Base-by-base conservation (phyloP, 768 basidiomycete species). In the Boletus rubropictus region DNA sequence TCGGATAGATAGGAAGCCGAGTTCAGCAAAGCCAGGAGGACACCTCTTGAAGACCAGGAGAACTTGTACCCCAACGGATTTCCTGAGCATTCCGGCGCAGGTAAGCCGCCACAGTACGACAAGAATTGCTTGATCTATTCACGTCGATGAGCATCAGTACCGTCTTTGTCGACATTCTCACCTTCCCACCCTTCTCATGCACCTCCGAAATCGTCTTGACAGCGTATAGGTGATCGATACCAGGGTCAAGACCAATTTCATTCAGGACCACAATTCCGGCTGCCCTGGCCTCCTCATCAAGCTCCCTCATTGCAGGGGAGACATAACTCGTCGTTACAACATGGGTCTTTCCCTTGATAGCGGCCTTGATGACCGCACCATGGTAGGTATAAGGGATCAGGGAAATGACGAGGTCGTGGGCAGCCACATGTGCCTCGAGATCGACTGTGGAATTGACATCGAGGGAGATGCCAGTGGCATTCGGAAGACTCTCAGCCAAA, bases 21-120 rank as follows among this genome's bases (percentile, higher is more conserved):
- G 74, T 98, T 98, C 58, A 93, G 80, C 42, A 97, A 80, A 2
- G 96, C 95, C 56, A 97, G 86, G 46, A 99, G 84, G 36, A 94
- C 93, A 42, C 94, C 95, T 18, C 92, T 86, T 7, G 93, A 89
- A 7, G 92, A 95, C 96, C 96, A 98, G 31, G 92, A 96, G 73
- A 99, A 97, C 68, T 97, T 97, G 82, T 97, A 99, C 10, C 95
- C 95, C 47, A 98, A 84, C 3, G 96, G 93, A 73, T 98, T 99
- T 61, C 84, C 82, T 4, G 91, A 81, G 61, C 86, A 86, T 58
- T 90, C 85, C 7, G 92, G 89, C 0, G 93, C 90, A 39, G 94
- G 93, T 39, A 97, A 86, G 49, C 95, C 95, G 62, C 94, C 93
- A 54, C 95, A 98, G 78, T 91, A 96, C 0, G 89, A 93, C 46